These are phyloP conservation scores for Malassezia cuniculi DNA, from an alignment of 1,284 basidiomycete species.

Conservation along the genomic window DNA sequence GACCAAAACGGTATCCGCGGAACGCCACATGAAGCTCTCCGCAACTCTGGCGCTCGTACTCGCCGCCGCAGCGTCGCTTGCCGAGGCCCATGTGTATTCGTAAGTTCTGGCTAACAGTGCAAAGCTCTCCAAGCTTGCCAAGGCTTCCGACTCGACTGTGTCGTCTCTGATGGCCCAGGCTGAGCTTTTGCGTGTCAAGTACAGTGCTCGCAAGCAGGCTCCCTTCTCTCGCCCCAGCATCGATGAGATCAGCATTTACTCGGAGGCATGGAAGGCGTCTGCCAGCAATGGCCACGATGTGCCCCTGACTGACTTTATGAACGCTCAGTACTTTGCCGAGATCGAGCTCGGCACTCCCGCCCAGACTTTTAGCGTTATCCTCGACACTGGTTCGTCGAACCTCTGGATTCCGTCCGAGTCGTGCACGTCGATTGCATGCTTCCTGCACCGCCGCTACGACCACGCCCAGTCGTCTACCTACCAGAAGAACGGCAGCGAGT, in stretches of 20 bases:
- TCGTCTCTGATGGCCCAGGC: conserved; percentile 54
- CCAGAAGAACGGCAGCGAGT: conserved; percentile 79
- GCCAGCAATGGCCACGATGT: conserved; percentile 70
- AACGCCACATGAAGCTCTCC: too few relatives aligned
- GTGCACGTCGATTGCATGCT: conserved; percentile 94
- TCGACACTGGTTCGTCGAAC: conserved; percentile 81
- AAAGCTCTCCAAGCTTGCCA: conserved; percentile 53
- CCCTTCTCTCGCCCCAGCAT: conserved; percentile 47
- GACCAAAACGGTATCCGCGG: too few relatives aligned
- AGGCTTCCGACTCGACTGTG: conserved; percentile 59
- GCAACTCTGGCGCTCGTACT: too few relatives aligned
- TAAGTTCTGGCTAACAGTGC: too few relatives aligned
- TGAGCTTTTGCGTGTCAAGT: conserved; percentile 39
- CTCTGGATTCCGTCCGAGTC: conserved; percentile 79
- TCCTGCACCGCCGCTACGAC: conserved; percentile 90
- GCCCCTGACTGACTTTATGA: conserved; percentile 89
- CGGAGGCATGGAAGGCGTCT: conserved; percentile 27
- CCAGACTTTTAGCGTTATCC: conserved; percentile 61
- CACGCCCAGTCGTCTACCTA: conserved; percentile 67
- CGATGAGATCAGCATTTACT: too few relatives aligned
- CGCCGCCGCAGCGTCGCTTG: too few relatives aligned
- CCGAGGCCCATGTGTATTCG: too few relatives aligned
- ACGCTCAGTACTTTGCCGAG: conserved; percentile 90
- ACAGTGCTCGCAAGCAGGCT: conserved; percentile 33
- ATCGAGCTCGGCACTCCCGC: conserved; percentile 70